Evolutionary conservation across 495 filamentous ascomycete species (phyloP).

Genomic region (Neurospora sp.): DNA sequence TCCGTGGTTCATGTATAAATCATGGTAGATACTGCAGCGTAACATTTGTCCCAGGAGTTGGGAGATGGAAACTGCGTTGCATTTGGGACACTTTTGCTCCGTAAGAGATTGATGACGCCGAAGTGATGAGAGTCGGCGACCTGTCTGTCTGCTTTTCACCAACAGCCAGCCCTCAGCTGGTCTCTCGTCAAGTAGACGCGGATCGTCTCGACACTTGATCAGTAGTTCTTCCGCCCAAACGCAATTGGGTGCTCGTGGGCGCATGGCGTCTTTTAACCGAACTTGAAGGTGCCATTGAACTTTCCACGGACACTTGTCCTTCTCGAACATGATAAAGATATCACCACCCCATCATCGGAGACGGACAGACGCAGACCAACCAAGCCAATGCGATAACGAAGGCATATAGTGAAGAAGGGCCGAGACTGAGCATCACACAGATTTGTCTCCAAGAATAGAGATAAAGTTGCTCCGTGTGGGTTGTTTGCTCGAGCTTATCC

Average conservation of each 20-base stretch:
- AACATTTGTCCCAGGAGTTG: slow-evolving; percentile 3
- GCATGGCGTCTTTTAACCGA: background rate
- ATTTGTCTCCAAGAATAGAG: slow-evolving; percentile 14
- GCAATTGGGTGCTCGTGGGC: background rate
- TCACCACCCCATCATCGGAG: background rate
- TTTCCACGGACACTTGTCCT: background rate
- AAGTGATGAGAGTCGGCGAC: background rate
- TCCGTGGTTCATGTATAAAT: slow-evolving; percentile 10
- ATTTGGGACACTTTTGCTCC: slow-evolving; percentile 4
- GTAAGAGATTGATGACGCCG: background rate
- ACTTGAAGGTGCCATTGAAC: background rate
- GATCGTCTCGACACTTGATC: background rate
- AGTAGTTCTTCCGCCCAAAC: background rate
- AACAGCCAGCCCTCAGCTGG: background rate
- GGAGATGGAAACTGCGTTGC: slow-evolving; percentile 7
- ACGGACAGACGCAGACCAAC: background rate
- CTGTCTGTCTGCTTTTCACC: background rate
- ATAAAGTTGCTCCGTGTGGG: slow-evolving; percentile 8
- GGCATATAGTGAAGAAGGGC: background rate
- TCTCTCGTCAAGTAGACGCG: background rate
- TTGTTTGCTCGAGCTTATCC: slow-evolving; percentile 1
- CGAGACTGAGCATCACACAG: background rate
- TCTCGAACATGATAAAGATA: background rate
- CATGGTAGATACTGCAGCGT: slow-evolving; percentile 7
- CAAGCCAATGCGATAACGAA: background rate